phyloP scores from a whole-genome alignment of 805 yeast genomes.

The Ascoidea tarda region DNA sequence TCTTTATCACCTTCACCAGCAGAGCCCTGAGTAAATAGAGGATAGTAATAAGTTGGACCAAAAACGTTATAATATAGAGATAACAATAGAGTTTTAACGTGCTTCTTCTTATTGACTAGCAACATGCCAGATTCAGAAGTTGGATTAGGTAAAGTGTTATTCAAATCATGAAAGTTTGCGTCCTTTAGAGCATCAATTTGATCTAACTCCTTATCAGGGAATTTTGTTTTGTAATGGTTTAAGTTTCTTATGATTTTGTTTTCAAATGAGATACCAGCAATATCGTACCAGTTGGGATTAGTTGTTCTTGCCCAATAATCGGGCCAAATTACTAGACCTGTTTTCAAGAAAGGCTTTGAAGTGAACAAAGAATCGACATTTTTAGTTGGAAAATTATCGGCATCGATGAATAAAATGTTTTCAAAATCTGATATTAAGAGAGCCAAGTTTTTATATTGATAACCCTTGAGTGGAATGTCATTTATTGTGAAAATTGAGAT shows the following conservation, averaged over 20 bases:
- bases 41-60: slow-evolving; percentile 58
- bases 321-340: slow-evolving; percentile 47
- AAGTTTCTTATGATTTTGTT: slow-evolving; percentile 22
- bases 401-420: slow-evolving; percentile 56
- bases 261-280: slow-evolving; percentile 28
- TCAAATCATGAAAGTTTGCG: slow-evolving; percentile 42
- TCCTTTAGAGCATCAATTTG: slow-evolving; percentile 14
- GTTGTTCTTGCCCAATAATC: slow-evolving; percentile 62
- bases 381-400: slow-evolving; percentile 61
- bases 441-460: slow-evolving; percentile 60
- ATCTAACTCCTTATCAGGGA: slow-evolving; percentile 12
- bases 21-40: slow-evolving; percentile 53
- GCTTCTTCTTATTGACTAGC: slow-evolving; percentile 43
- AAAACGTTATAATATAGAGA: slow-evolving; percentile 49
- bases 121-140: slow-evolving; percentile 62
- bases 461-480: slow-evolving; percentile 39
- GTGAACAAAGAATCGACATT: slow-evolving; percentile 41
- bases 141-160: slow-evolving; percentile 53
- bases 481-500: slow-evolving; percentile 36
- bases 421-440: slow-evolving; percentile 61
- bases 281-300: slow-evolving; percentile 41
- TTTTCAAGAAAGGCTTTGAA: slow-evolving; percentile 25
- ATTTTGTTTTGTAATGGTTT: slow-evolving; percentile 20
- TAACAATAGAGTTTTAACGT: slow-evolving; percentile 41
- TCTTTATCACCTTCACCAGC: slow-evolving; percentile 79